These are phyloP conservation scores for Fusarium sp. DNA, from an alignment of 2,329 filamentous ascomycete genomes.

Conservation along the genomic window DNA sequence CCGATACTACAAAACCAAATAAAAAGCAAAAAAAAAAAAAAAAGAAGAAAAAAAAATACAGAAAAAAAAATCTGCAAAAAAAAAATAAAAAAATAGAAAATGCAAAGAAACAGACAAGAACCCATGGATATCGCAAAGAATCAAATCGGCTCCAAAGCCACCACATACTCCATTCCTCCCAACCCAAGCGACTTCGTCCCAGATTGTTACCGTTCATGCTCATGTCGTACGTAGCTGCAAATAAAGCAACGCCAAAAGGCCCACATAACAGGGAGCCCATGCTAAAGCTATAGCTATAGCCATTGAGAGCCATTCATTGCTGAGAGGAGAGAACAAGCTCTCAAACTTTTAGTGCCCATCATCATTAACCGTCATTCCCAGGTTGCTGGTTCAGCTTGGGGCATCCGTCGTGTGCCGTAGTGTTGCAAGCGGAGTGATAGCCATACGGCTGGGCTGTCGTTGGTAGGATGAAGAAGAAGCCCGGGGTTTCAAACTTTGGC, in stretches of 20 bases:
- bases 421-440: background rate
- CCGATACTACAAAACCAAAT: too few species aligned
- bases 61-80: too few species aligned
- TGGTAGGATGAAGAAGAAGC: background rate
- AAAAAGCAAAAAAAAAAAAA: background rate
- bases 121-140: slow-evolving; percentile 34
- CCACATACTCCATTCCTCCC: slow-evolving; percentile 33
- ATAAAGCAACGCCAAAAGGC: slow-evolving; percentile 9
- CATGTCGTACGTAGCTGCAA: background rate
- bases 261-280: background rate
- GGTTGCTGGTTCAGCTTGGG: slow-evolving; percentile 11
- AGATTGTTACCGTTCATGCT: slow-evolving; percentile 13
- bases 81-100: background rate
- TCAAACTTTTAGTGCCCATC: slow-evolving; percentile 1
- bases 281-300: too few species aligned
- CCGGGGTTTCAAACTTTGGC: slow-evolving; percentile 22
- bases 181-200: slow-evolving; percentile 17
- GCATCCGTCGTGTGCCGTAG: background rate
- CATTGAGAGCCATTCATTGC: background rate
- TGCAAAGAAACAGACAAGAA: slow-evolving; percentile 7
- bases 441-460: background rate
- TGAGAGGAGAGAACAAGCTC: background rate
- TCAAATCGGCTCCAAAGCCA: slow-evolving; percentile 26
- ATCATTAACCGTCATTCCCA: slow-evolving; percentile 1
- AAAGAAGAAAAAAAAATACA: too few species aligned